These are phyloP conservation scores for Tagetes patula DNA, from an alignment of 129 eudicot species.

Conservation along the genomic window DNA sequence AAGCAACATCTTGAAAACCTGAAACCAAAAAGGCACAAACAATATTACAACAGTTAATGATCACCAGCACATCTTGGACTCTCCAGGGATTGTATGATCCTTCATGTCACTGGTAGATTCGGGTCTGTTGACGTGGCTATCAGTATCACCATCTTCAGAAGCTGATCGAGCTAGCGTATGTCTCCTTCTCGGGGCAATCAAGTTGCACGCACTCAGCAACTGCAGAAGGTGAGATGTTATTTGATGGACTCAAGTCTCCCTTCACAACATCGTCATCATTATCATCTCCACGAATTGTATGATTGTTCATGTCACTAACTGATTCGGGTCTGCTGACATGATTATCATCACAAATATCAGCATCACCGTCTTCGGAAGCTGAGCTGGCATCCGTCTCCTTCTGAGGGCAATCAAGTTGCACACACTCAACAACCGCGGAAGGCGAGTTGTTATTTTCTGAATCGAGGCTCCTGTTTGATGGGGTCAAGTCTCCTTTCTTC, in stretches of 20 bases:
- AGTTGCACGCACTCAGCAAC: slow-evolving; percentile 74
- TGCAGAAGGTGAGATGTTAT: slow-evolving; percentile 29
- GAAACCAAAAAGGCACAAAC: neutral
- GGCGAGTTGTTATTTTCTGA: slow-evolving; percentile 44
- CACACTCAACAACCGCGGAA: slow-evolving; percentile 57
- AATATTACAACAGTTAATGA: slow-evolving; percentile 1
- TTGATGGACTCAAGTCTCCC: slow-evolving; percentile 57
- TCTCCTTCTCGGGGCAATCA: slow-evolving; percentile 58
- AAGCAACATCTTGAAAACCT: slow-evolving; percentile 10
- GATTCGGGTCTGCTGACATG: neutral
- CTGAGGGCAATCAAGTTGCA: slow-evolving; percentile 62
- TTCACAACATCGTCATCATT: slow-evolving; percentile 30
- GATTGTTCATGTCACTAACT: slow-evolving; percentile 6
- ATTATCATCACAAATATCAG: slow-evolving; percentile 20
- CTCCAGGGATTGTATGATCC: slow-evolving; percentile 12
- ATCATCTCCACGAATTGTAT: neutral
- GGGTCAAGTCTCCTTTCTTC: slow-evolving; percentile 60
- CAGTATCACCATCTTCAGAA: slow-evolving; percentile 53
- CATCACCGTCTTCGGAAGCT: slow-evolving; percentile 53
- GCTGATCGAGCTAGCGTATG: slow-evolving; percentile 54
- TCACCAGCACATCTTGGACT: neutral
- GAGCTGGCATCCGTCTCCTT: slow-evolving; percentile 68
- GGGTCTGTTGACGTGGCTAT: neutral
- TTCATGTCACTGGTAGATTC: neutral
- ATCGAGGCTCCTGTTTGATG: slow-evolving; percentile 55